These are phyloP conservation scores for Gossypium turneri DNA, from an alignment of 345 rosid genomes.

Conservation along the genomic window DNA sequence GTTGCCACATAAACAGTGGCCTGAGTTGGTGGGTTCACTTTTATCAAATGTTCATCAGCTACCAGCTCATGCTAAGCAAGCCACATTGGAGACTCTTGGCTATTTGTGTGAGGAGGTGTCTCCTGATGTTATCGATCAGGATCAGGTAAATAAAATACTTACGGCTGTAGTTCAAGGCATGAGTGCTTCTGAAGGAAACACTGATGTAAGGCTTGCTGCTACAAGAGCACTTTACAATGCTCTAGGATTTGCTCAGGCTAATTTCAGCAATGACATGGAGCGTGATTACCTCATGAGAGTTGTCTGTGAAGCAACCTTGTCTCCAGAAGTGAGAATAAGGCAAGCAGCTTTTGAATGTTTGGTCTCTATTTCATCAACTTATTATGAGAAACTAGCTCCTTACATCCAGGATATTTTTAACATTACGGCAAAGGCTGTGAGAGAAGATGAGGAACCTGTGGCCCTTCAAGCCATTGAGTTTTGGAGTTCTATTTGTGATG, in stretches of 20 bases:
- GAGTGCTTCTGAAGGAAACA: slow-evolving; percentile 52
- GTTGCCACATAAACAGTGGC: slow-evolving; percentile 80
- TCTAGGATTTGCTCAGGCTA: slow-evolving; percentile 61
- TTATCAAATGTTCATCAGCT: slow-evolving; percentile 61
- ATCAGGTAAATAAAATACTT: slow-evolving; percentile 72
- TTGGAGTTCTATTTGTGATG: slow-evolving; percentile 71
- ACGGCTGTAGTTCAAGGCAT: slow-evolving; percentile 67
- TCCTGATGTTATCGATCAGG: slow-evolving; percentile 68
- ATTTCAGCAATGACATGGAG: slow-evolving; percentile 60
- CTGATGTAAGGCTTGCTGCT: slow-evolving; percentile 64
- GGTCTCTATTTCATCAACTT: slow-evolving; percentile 62
- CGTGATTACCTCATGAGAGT: slow-evolving; percentile 69
- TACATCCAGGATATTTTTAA: slow-evolving; percentile 55
- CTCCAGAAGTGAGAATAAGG: slow-evolving; percentile 50
- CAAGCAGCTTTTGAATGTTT: slow-evolving; percentile 67
- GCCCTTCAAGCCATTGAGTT: slow-evolving; percentile 65
- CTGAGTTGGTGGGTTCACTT: slow-evolving; percentile 58
- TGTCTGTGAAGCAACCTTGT: slow-evolving; percentile 62
- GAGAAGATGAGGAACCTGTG: slow-evolving; percentile 60
- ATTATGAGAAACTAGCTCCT: slow-evolving; percentile 35
- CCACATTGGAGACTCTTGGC: slow-evolving; percentile 76
- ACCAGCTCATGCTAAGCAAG: slow-evolving; percentile 63
- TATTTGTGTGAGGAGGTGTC: slow-evolving; percentile 76
- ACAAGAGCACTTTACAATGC: slow-evolving; percentile 61
- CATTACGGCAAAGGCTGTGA: slow-evolving; percentile 55